phyloP scores from a whole-genome alignment of 2,329 filamentous ascomycete species.

The Sporothrix inflata region DNA sequence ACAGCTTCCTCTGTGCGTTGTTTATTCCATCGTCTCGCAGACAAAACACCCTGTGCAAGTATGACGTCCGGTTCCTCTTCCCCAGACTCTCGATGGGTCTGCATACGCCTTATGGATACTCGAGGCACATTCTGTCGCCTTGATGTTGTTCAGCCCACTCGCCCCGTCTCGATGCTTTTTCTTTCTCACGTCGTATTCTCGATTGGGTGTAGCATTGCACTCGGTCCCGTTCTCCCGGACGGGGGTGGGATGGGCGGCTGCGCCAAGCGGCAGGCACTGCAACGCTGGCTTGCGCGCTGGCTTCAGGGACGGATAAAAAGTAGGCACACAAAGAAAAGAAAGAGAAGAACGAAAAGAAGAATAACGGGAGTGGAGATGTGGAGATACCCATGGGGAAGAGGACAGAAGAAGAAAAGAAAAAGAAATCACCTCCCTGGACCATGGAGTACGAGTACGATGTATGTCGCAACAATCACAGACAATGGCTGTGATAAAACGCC shows the following conservation, averaged over 20 bases:
- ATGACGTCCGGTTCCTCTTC: background rate
- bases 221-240: background rate
- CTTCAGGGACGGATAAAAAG: background rate
- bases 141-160: background rate
- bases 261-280: slow-evolving; percentile 8
- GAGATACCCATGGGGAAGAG: background rate
- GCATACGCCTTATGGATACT: slow-evolving; percentile 1
- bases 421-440: background rate
- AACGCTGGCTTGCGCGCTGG: background rate
- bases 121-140: background rate
- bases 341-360: background rate
- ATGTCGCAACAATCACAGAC: too few relatives aligned
- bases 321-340: background rate
- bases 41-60: background rate
- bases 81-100: slow-evolving; percentile 6
- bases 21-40: background rate
- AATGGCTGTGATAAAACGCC: background rate
- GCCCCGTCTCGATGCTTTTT: slow-evolving; percentile 3
- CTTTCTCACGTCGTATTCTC: slow-evolving; percentile 8
- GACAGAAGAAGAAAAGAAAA: background rate
- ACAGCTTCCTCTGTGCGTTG: background rate
- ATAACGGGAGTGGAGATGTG: background rate
- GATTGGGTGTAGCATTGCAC: background rate
- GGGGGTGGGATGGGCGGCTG: background rate
- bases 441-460: too few relatives aligned